Percentiles rank a stretch among this genome's conserved stretches.
Evolutionary conservation across 768 basidiomycete species (phyloP).

Genomic region (Lyophyllum semitale): DNA sequence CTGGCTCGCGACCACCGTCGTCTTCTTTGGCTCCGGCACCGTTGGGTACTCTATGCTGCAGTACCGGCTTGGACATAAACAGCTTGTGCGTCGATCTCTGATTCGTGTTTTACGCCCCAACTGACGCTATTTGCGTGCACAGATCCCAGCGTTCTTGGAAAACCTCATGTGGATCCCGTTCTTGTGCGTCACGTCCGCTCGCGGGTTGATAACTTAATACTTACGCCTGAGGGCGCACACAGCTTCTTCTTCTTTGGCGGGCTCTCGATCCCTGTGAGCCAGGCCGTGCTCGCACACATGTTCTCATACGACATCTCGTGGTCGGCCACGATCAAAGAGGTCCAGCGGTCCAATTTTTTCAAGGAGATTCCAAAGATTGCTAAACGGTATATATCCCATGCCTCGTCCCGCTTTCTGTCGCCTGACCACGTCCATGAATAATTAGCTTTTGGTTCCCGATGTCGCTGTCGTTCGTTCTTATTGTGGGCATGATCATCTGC

Average conservation of each 20-base stretch:
- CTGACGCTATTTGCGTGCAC: constrained; percentile 1
- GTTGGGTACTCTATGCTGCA: constrained; percentile 72
- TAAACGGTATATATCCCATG: constrained; percentile 53
- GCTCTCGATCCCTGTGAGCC: constrained; percentile 67
- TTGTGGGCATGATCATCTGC: constrained; percentile 58
- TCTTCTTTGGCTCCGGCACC: constrained; percentile 76
- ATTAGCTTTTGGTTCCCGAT: constrained; percentile 60
- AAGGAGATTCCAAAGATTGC: constrained; percentile 86
- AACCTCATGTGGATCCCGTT: constrained; percentile 73
- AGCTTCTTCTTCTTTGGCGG: constrained; percentile 84
- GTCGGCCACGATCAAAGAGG: constrained; percentile 75
- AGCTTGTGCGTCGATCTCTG: constrained; percentile 37
- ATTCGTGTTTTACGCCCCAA: not conserved
- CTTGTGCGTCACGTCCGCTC: constrained; percentile 53
- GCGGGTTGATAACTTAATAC: no score
- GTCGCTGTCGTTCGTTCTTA: constrained; percentile 53
- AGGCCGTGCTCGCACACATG: constrained; percentile 68
- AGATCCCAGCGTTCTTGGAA: constrained; percentile 52
- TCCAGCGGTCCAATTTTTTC: constrained; percentile 87
- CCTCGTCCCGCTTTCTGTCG: constrained; percentile 26
- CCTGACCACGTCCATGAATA: constrained; percentile 30
- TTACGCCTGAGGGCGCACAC: not conserved
- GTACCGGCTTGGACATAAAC: constrained; percentile 66
- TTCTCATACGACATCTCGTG: constrained; percentile 59
- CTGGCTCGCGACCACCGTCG: constrained; percentile 75